Base-by-base conservation (phyloP, 1,284 basidiomycete genomes). In the Sparassis latifolia region DNA sequence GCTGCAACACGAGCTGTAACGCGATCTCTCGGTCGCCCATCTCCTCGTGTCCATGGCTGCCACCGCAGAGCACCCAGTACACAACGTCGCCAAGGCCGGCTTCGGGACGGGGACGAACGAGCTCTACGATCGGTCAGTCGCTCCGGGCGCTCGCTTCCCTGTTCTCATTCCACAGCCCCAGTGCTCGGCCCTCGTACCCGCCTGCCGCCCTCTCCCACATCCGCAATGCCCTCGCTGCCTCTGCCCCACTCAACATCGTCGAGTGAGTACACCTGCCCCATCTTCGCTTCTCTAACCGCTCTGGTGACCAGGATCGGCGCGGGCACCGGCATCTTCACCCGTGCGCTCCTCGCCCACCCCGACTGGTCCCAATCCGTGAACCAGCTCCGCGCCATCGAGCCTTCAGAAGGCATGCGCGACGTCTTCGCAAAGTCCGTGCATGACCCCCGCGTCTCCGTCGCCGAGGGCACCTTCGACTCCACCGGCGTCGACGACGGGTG, bases 251-350 rank as follows among this genome's bases (percentile, higher is more conserved):
- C 9, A 84, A 86, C 51, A 67, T 90, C 35, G 78, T 82, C 51
- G 87, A 90, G 87, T 87, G 58, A 54, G 80, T 65, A n/a, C 35
- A 4, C 6, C 40, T 6, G 35, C 28, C 40, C 6, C 40, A 42
- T 42, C 9, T 27, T 27, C 10, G 10, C 27, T 28, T 42, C 9
- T 42, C 40, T 9, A 38, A 38, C n/a, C 35, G n/a, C 35, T n/a
- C 35, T 9, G 20, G 29, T 10, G 29, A 33, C 20, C 57, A 86
- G 84, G 60, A 70, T 88, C 41, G 84, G 88, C 31, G 67, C 82
- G 37, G 89, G 89, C 33, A 89, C 88, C 2, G 89, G 88, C 3
- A 78, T 91, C 45, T 91, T 89, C 65, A 90, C 89, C 28, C 79
- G 88, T 12, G 84, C 86, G 2, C 65, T 91, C 29, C 70, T 91